A percentile compares a stretch with the other conserved stretches of the same genome.
Evolutionary conservation across 208 protist species (phyloP).

Genomic region (Vickermania spadyakhi): DNA sequence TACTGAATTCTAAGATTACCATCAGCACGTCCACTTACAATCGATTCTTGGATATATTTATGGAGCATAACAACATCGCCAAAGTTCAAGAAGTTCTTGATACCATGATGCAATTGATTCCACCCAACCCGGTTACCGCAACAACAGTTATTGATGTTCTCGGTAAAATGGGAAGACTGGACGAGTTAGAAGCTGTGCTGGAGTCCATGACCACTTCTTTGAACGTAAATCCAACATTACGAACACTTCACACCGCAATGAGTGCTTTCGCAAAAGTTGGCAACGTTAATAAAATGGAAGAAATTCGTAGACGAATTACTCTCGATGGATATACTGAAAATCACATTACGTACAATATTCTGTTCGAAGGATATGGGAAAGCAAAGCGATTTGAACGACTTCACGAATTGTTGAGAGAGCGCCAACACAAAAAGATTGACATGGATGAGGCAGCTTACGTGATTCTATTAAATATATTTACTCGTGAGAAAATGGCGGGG

Average conservation of each 20-base stretch:
- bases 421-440: conserved; percentile 48
- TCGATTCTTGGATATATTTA: conserved; percentile 85
- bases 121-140: conserved; percentile 82
- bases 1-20: conserved; percentile 58
- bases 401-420: conserved; percentile 69
- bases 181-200: conserved; percentile 82
- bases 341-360: conserved; percentile 85
- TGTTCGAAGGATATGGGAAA: conserved; percentile 83
- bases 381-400: conserved; percentile 82
- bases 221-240: conserved; percentile 75
- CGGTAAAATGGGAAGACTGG: conserved; percentile 83
- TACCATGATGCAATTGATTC: conserved; percentile 87
- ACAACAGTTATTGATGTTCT: conserved; percentile 91
- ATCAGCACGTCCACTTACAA: conserved; percentile 88
- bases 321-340: conserved; percentile 68
- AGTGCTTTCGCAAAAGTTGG: conserved; percentile 88
- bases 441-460: conserved; percentile 88
- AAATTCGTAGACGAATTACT: conserved; percentile 43
- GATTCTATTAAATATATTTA: conserved; percentile 75
- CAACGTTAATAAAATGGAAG: conserved; percentile 82
- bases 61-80: conserved; percentile 66
- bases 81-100: conserved; percentile 85
- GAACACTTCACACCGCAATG: conserved; percentile 88
- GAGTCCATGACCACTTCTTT: conserved; percentile 82
- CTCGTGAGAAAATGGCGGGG: conserved; percentile 52